Evolutionary conservation across 495 filamentous ascomycete species (phyloP), one percentile per base, ranked within the genome.

Genomic region (Xylaria bambusicola): DNA sequence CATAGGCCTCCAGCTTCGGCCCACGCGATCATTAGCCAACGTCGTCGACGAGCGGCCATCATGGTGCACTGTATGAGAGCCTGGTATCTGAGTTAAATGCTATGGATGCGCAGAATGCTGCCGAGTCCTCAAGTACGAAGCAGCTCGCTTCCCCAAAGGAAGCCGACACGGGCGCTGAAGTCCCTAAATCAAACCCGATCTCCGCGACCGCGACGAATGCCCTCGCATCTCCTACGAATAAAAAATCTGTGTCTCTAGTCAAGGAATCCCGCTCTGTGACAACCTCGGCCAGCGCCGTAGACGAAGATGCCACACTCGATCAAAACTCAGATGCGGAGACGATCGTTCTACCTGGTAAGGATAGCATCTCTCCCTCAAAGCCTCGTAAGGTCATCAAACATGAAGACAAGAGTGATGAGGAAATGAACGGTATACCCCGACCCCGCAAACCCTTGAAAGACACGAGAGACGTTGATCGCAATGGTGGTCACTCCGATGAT

Each of bases 261-360:
- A 66, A 62, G 42, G 63, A 70, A 38, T 47, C 48, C n/a, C 59
- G 50, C 18, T 20, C 63, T 17, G 49, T 48, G 20, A 59, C 62
- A 35, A 48, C 55, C 26, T 52, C 52, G 17, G 40, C 66, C 12
- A 62, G 52, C 42, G 60, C 70, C 26, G 63, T 66, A 49, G 77
- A 77, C 31, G 76, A 78, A 18, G 73, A 78, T 71, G 71, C 64
- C 50, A 70, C 49, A 26, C 73, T 64, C 57, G 82, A 84, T 36
- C 83, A 80, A 53, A 88, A 91, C 67, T 92, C 88, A 12, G 89
- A 93, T 71, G 88, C 89, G 56, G 88, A 92, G 73, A 93, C 89
- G 6, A 89, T 91, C 59, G 87, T 91, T 45, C 77, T 91, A 21
- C 84, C 87, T 20, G 87, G 87, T 38, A 89, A 89, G 57, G 84